Evolutionary conservation across 1,139 yeast genomes (phyloP), one percentile per base, ranked within the genome.

Genomic region (Lodderomyces margitis): DNA sequence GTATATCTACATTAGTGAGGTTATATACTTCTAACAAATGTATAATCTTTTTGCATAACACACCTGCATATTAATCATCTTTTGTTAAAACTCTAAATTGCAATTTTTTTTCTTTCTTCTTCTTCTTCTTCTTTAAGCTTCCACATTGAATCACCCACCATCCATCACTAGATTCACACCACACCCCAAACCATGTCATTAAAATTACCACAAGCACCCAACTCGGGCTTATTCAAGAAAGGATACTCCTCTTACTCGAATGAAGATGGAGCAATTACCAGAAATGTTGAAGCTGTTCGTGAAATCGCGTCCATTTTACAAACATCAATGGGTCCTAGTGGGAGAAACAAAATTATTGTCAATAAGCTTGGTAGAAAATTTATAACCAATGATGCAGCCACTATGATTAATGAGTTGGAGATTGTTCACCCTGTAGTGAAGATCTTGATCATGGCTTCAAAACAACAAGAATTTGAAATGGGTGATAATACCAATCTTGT

Each of bases 381-480:
- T 59, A 80, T 92, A 51, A 92, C 98, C 37, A 87, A 88, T 54
- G 98, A 94, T 64, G 98, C 98, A 11, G 96, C 98, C 34, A 92
- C 98, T 9, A 92, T 92, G 83, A 73, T 92, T 49, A 80, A 87
- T 53, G 98, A 94, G 62, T 72, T 92, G 45, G 98, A 92, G 53
- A 87, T 94, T 50, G 92, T 92, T 37, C 98, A 92, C 61, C 98
- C 98, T 6, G 98, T 97, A 1, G 98, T 94, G 16, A 92, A 92
- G 65, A 81, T 92, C 37, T 78, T 92, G 50, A 95, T 92, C 45
- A 88, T 89, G 97, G 96, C 98, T 19, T 82, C 95, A 16, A 88
- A 91, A 59, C 98, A 92, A 68, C 98, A 92, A 67, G 96, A 92
- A 61, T 78, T 83, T 53, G 98, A 92, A 53, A 69, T 73, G 76